Base-by-base conservation (phyloP, 306 rosid genomes). In the Aeschynomene evenia region DNA sequence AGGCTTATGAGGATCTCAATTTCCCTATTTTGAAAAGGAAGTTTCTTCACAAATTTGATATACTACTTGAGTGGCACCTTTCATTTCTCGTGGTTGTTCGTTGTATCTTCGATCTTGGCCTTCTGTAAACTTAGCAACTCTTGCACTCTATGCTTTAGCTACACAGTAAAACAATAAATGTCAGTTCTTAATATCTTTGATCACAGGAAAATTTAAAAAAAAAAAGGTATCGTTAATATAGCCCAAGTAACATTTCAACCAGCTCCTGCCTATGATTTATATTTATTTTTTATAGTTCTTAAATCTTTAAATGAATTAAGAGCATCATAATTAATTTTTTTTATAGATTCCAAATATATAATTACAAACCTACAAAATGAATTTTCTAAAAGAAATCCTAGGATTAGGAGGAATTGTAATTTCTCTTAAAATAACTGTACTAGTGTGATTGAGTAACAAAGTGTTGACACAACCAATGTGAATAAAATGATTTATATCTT, bases 71-170 rank as follows among this genome's bases (percentile, higher is more conserved):
- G 12, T 51, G 75, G 40, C 52, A 33, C 24, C 34, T 63, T 50
- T 68, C 63, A 69, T 61, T 42, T 50, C 56, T 73, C 79, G 26
- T 57, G 65, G 68, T 71, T 43, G 66, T 57, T 68, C 61, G 63
- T 58, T 8, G 16, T 66, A 59, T 50, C 70, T 34, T 67, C 73
- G 66, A 94, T 87, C 82, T 77, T 82, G 28, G 76, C 60, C 96
- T 83, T 81, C 80, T 91, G 99, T 45, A 78, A 50, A 59, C 75
- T 77, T 42, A 94, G 87, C 80, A 90, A 83, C 82, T 91, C 88
- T 39, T 84, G 85, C 72, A 91, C 97, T 80, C 80, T 81, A 2
- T 50, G 75, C 79, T 91, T 87, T 74, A 94, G 70, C 99, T 91
- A 80, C 85, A 76, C 73, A 58, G 39, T 24, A 71, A 57, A 77